A percentile compares a stretch with the other conserved stretches of the same genome.
Evolutionary conservation across 176 grass and related monocot species (phyloP).

Genomic region (Triticum timopheevii): DNA sequence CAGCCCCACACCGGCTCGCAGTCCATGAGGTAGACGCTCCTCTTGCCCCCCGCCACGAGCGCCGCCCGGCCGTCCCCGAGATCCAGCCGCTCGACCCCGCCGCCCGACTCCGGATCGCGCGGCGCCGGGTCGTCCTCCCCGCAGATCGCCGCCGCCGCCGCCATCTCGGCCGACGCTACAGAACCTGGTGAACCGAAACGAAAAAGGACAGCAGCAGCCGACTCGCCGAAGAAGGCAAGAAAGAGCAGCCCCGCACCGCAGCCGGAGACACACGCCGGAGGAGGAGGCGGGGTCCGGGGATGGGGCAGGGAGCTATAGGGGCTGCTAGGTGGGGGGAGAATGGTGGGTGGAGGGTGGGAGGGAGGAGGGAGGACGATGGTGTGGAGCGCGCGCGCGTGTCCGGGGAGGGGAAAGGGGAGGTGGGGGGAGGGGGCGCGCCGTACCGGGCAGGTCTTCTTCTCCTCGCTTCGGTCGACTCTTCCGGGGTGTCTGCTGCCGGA

Average conservation of each 20-base stretch:
- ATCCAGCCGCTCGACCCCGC: constrained; percentile 40
- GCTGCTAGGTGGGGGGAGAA: background rate
- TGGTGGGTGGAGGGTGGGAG: background rate
- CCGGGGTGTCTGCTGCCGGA: constrained; percentile 10
- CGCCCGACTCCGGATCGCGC: constrained; percentile 28
- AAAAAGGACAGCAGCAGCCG: no score
- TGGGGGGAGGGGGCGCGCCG: constrained; percentile 35
- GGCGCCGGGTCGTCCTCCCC: constrained; percentile 31
- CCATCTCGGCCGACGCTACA: background rate
- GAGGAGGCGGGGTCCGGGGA: background rate
- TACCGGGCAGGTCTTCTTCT: constrained; percentile 42
- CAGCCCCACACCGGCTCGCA: constrained; percentile 66
- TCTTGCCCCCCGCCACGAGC: constrained; percentile 25
- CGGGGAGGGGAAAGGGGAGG: background rate
- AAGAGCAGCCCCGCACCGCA: no score
- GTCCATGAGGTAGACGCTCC: constrained; percentile 67
- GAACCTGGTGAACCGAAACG: background rate
- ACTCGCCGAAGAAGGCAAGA: no score
- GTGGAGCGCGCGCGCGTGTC: constrained; percentile 11
- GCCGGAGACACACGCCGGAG: background rate
- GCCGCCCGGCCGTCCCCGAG: constrained; percentile 16
- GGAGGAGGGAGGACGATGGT: background rate
- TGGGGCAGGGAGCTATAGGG: background rate
- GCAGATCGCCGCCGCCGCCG: constrained; percentile 34
- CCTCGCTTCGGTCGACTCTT: background rate